Base-by-base conservation (phyloP, 2,329 filamentous ascomycete genomes). In the Trichoderma hamatum region DNA sequence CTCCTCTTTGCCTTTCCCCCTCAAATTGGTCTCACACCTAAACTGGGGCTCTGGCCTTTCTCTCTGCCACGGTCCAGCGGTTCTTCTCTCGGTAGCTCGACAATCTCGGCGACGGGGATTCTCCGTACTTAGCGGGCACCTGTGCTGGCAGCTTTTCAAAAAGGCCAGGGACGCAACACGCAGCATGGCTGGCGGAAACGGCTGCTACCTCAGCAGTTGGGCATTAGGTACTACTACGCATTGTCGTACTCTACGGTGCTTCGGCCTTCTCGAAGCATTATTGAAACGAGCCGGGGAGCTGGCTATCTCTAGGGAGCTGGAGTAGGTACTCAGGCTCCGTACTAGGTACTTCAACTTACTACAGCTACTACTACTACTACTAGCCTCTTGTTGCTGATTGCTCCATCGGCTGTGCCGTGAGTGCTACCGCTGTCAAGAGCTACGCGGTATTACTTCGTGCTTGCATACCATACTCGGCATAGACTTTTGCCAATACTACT, bases 1-100 rank as follows among this genome's bases (percentile, higher is more conserved):
- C 36, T 59, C 61, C 63, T 43, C 32, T 32, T 30, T 49, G n/a
- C 39, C 59, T 62, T 55, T 55, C 55, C 43, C 64, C 55, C 66
- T 43, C 58, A 68, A 36, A 30, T 24, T 62, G 66, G 56, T 68
- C 66, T 68, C 56, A 46, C 66, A 55, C 60, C 54, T 65, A 58
- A 51, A 66, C 63, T 58, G 63, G 66, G 66, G 56, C 46, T 32
- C 46, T 61, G 58, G 43, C n/a, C 34, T 10, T 30, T 32, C 32
- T 54, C 32, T 49, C 55, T 66, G 62, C 62, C 62, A 66, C 62
- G 34, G 52, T 10, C 28, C 39, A 43, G 54, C 39, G 5, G 13
- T 59, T 26, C 32, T 39, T 58, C n/a, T 21, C 21, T 14, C 24
- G 21, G 26, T 21, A 34, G 19, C 19, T 52, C 60, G 36, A 61